phyloP scores from a whole-genome alignment of 345 rosid species.

The Ceriops tagal region DNA sequence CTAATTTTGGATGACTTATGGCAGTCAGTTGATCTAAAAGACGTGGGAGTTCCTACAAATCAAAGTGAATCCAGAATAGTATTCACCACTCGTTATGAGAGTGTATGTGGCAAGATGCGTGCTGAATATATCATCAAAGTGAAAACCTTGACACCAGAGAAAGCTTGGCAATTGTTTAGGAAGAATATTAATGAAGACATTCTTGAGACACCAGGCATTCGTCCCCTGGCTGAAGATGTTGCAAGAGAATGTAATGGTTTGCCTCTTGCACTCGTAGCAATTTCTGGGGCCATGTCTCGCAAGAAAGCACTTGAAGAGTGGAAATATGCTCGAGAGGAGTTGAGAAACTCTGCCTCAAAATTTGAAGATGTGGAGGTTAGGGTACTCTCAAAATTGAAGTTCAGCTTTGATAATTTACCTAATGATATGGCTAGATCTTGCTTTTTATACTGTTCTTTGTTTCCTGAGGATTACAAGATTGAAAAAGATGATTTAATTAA shows the following conservation, averaged over 20 bases:
- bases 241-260: too few species aligned
- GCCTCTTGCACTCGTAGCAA: constrained; percentile 7
- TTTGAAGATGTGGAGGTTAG: background rate
- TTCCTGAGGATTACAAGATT: too few species aligned
- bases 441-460: too few species aligned
- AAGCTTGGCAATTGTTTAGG: constrained; percentile 8
- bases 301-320: constrained; percentile 7
- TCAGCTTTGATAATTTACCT: constrained; percentile 11
- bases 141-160: background rate
- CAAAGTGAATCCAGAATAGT: constrained; percentile 3
- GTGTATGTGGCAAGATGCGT: constrained; percentile 6
- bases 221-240: too few species aligned
- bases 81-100: constrained; percentile 9
- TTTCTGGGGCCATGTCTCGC: too few species aligned
- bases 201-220: background rate
- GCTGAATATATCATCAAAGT: background rate
- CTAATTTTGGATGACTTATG: constrained; percentile 17
- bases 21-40: background rate
- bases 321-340: constrained; percentile 8
- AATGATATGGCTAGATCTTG: background rate
- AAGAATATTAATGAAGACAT: background rate
- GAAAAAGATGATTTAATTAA: too few species aligned
- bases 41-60: constrained; percentile 6
- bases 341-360: background rate
- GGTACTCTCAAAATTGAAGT: background rate